Evolutionary conservation across 768 basidiomycete genomes (phyloP).

Genomic region (Suillus bovinus): DNA sequence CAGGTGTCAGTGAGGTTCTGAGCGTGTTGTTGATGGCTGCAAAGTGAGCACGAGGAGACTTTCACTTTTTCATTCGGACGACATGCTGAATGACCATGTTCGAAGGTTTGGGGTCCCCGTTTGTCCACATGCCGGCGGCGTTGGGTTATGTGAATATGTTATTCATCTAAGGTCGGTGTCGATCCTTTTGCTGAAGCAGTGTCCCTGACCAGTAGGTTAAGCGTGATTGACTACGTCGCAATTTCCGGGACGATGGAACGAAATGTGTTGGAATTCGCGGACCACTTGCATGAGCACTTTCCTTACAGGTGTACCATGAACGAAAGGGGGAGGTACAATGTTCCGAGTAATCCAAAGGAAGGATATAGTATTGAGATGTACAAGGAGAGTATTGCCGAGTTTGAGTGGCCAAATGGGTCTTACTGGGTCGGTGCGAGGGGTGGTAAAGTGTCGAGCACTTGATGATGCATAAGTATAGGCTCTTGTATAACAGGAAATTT

Average conservation of each 20-base stretch:
- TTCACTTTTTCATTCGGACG: slow-evolving; percentile 2
- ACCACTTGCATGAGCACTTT: slow-evolving; percentile 95
- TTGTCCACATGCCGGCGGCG: slow-evolving; percentile 94
- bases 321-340: slow-evolving; percentile 80
- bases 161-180: slow-evolving; percentile 68
- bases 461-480: not conserved
- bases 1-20: slow-evolving; percentile 93
- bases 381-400: slow-evolving; percentile 76
- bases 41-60: slow-evolving; percentile 49
- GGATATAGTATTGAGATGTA: slow-evolving; percentile 95
- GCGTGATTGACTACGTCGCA: slow-evolving; percentile 91
- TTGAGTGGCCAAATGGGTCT: slow-evolving; percentile 78
- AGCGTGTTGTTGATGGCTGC: slow-evolving; percentile 88
- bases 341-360: slow-evolving; percentile 71
- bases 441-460: slow-evolving; percentile 1
- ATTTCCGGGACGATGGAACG: slow-evolving; percentile 91
- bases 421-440: slow-evolving; percentile 25
- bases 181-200: slow-evolving; percentile 7
- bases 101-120: slow-evolving; percentile 76
- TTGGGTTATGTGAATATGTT: slow-evolving; percentile 91
- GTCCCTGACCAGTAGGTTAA: slow-evolving; percentile 26
- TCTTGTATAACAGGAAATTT: not conserved
- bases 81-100: slow-evolving; percentile 10
- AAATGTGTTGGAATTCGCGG: slow-evolving; percentile 89
- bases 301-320: slow-evolving; percentile 88